Evolutionary conservation across 345 rosid genomes (phyloP).

Genomic region (Heritiera littoralis): DNA sequence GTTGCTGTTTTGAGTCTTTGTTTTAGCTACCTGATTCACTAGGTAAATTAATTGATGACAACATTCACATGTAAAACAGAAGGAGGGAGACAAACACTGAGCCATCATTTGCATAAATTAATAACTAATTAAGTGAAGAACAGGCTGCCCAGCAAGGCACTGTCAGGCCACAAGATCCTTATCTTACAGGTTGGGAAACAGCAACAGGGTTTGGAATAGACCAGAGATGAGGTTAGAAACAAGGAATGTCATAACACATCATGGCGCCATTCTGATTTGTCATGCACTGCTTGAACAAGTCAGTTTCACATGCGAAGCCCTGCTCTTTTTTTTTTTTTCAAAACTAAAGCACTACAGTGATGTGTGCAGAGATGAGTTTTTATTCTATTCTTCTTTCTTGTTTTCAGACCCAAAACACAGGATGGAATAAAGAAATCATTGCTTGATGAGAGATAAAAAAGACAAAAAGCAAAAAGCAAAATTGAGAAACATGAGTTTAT

Average conservation of each 20-base stretch:
- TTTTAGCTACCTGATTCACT: background rate
- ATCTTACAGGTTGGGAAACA: constrained; percentile 9
- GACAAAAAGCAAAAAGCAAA: constrained; percentile 27
- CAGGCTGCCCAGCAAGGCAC: background rate
- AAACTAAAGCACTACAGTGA: constrained; percentile 16
- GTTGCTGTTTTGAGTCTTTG: background rate
- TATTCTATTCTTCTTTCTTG: constrained; percentile 26
- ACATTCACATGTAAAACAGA: background rate
- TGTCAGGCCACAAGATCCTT: background rate
- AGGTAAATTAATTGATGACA: background rate
- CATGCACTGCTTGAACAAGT: constrained; percentile 24
- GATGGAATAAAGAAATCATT: constrained; percentile 30
- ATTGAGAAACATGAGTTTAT: constrained; percentile 40
- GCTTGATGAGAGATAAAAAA: background rate
- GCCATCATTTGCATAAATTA: background rate
- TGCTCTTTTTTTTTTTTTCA: background rate
- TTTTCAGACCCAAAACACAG: constrained; percentile 28
- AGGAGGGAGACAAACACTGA: background rate
- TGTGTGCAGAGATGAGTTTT: constrained; percentile 21
- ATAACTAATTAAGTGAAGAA: background rate
- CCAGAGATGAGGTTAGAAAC: background rate
- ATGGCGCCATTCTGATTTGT: constrained; percentile 25
- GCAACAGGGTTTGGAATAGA: background rate
- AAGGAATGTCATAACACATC: constrained; percentile 16
- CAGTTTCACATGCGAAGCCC: constrained; percentile 31